Evolutionary conservation across 805 yeast species (phyloP), one percentile per base, ranked within the genome.

Genomic region (Pichia sporocuriosa): DNA sequence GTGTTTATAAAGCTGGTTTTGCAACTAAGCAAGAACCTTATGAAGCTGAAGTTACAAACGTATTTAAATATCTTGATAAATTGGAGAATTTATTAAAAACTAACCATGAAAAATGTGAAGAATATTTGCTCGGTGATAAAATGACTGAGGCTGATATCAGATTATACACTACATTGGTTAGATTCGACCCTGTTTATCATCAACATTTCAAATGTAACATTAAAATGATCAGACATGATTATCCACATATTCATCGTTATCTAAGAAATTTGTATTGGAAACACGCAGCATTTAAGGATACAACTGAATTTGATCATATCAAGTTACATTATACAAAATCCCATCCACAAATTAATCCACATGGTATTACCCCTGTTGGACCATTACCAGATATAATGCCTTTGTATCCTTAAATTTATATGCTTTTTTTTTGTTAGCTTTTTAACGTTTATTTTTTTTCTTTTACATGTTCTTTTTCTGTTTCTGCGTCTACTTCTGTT

Each of bases 151-250:
- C 95, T 6, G 98, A 90, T 61, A 70, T 90, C 44, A 73, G 97
- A 50, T 73, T 90, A 37, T 90, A 67, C 66, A 79, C 96, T 20
- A 90, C 97, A 2, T 80, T 90, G 45, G 70, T 87, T 33, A 77
- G 98, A 54, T 90, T 90, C 56, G 97, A 90, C 61, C 84, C 94
- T 1, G 95, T 88, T 19, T 90, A 90, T 58, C 90, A 83, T 40
- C 96, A 89, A 63, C 97, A 90, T 62, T 93, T 90, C 76, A 93
- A 90, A 66, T 85, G 96, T 62, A 90, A 90, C 62, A 62, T 87
- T 47, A 80, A 80, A 36, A 82, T 80, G 69, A 84, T 90, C 54
- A 76, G 96, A 57, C 61, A 55, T 32, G 84, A 86, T 49, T 90
- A 77, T 60, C 97, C 97, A 19, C 65, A 70, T 52, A 62, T 89